phyloP scores from a whole-genome alignment of 768 basidiomycete genomes.

The Kwoniella botswanensis region DNA sequence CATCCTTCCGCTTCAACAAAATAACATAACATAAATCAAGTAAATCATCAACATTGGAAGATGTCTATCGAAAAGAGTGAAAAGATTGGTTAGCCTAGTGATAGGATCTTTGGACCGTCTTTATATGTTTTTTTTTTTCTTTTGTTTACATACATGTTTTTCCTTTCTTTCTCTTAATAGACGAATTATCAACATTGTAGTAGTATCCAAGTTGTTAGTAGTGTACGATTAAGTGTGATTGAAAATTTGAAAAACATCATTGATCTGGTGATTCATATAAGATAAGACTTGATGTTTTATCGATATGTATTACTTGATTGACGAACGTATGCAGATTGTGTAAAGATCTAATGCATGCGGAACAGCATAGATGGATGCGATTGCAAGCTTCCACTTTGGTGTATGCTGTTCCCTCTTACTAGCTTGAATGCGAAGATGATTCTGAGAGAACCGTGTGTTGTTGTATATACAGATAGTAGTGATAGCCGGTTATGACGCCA shows the following conservation, averaged over 20 bases:
- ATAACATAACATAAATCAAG: neutral
- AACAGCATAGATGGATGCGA: no score
- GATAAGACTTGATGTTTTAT: neutral
- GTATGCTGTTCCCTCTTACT: no score
- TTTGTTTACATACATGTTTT: neutral
- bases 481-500: neutral
- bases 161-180: neutral
- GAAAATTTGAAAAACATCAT: neutral
- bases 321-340: neutral
- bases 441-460: no score
- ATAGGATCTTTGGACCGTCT: conserved; percentile 58
- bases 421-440: no score
- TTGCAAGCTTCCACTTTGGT: no score
- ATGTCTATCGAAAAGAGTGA: conserved; percentile 2
- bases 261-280: neutral
- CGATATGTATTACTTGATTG: neutral
- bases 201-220: no score
- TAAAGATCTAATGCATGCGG: no score
- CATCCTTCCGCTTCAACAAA: conserved; percentile 6
- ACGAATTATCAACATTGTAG: neutral
- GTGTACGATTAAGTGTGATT: neutral
- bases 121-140: conserved; percentile 4
- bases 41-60: conserved; percentile 3
- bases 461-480: neutral
- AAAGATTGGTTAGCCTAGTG: conserved; percentile 53